phyloP scores from a whole-genome alignment of 2,329 filamentous ascomycete genomes.

The Botryotinia calthae region DNA sequence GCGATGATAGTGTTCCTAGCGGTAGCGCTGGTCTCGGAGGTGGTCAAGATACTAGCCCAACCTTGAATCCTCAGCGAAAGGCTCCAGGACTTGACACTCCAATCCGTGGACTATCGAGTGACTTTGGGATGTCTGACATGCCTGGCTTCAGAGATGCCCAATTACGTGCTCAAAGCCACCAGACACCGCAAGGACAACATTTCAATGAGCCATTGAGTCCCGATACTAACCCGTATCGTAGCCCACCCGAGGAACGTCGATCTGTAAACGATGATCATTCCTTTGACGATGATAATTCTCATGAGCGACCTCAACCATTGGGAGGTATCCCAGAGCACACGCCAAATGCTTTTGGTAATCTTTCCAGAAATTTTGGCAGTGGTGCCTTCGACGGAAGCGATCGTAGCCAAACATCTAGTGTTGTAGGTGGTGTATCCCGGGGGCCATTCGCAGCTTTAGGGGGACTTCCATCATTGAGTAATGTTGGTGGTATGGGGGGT shows the following conservation, averaged over 20 bases:
- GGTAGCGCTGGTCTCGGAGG: conserved; percentile 74
- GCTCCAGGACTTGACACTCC: conserved; percentile 46
- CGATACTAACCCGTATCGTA: conserved; percentile 94
- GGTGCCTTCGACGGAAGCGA: conserved; percentile 65
- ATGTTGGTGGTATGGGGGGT: conserved; percentile 46
- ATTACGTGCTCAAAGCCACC: conserved; percentile 43
- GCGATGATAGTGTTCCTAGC: conserved; percentile 59
- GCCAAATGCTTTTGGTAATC: conserved; percentile 52
- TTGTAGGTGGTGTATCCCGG: conserved; percentile 53
- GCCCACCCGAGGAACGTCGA: conserved; percentile 62
- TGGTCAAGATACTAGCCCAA: conserved; percentile 65
- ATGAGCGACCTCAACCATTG: conserved; percentile 52
- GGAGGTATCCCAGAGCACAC: conserved; percentile 52
- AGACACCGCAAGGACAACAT: conserved; percentile 40
- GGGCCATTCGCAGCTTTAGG: conserved; percentile 67
- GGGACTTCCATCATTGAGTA: conserved; percentile 56
- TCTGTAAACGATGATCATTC: conserved; percentile 51
- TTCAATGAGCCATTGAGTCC: conserved; percentile 77
- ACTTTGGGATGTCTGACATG: conserved; percentile 63
- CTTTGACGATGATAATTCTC: conserved; percentile 38
- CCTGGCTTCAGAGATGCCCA: conserved; percentile 57
- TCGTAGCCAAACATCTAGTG: conserved; percentile 89
- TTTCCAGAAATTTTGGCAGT: conserved; percentile 51
- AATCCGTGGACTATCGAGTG: conserved; percentile 45
- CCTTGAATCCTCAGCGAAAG: conserved; percentile 44